Conservation (phyloP, 768 basidiomycete genomes). For the Leccinum disarticulatum region DNA sequence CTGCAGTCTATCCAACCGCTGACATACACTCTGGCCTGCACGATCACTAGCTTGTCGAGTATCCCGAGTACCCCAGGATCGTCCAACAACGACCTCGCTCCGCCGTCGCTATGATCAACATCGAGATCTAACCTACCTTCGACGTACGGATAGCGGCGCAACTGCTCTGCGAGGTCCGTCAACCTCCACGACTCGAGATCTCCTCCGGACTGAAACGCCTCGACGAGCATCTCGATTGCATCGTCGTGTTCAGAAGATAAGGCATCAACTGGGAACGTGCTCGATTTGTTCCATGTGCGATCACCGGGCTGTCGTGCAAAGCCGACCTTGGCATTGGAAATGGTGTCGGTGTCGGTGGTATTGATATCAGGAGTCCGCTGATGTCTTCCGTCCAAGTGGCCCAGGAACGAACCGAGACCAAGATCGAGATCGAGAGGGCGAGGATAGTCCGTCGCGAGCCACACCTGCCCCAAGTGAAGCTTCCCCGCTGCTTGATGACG, state of each 20-base stretch:
- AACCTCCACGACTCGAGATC: slow-evolving; percentile 42
- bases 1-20: slow-evolving; percentile 49
- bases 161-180: slow-evolving; percentile 43
- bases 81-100: slow-evolving; percentile 29
- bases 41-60: slow-evolving; percentile 54
- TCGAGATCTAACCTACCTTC: slow-evolving; percentile 21
- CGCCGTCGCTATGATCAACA: slow-evolving; percentile 5
- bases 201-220: slow-evolving; percentile 44
- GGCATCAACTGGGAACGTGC: slow-evolving; percentile 41
- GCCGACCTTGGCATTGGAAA: not conserved
- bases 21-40: slow-evolving; percentile 49
- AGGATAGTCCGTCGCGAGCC: slow-evolving; percentile 60
- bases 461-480: slow-evolving; percentile 39
- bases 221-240: slow-evolving; percentile 44
- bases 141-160: slow-evolving; percentile 25
- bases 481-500: not conserved
- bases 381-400: not conserved
- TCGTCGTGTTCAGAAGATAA: slow-evolving; percentile 43
- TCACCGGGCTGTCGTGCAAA: not conserved
- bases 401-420: not conserved
- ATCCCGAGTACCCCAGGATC: slow-evolving; percentile 56
- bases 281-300: slow-evolving; percentile 32
- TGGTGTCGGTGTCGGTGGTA: not conserved
- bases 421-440: slow-evolving; percentile 2
- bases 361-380: not conserved